Conservation (phyloP, 2,329 filamentous ascomycete genomes). For the Metarhizium album region DNA sequence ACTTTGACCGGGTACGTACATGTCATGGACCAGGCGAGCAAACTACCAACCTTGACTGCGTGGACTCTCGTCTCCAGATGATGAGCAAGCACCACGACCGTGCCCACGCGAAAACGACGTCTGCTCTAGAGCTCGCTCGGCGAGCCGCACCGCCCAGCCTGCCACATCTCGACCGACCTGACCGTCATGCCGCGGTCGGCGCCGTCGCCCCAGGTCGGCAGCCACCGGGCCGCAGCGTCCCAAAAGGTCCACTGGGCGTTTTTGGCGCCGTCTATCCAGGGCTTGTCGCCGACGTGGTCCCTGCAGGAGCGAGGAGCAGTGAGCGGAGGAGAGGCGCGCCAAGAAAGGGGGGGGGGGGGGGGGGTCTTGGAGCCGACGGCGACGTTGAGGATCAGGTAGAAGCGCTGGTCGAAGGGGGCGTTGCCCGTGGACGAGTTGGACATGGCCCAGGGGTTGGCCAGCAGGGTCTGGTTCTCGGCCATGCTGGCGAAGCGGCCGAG, state of each 20-base stretch:
- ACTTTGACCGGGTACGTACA: too few species aligned
- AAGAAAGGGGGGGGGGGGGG: not conserved
- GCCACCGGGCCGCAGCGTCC: slow-evolving; percentile 28
- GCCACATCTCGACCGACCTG: slow-evolving; percentile 37
- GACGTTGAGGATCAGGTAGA: slow-evolving; percentile 41
- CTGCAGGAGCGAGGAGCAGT: slow-evolving; percentile 11
- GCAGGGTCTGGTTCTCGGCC: slow-evolving; percentile 29
- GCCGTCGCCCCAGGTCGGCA: slow-evolving; percentile 35
- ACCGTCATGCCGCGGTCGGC: slow-evolving; percentile 34
- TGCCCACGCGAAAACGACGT: too few species aligned
- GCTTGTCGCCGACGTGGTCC: slow-evolving; percentile 32
- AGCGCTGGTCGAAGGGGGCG: slow-evolving; percentile 40
- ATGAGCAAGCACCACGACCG: too few species aligned
- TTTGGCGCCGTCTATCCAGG: slow-evolving; percentile 32
- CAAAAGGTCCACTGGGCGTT: slow-evolving; percentile 32
- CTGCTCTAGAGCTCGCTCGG: not conserved
- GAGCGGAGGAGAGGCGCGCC: not conserved
- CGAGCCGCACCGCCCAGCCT: slow-evolving; percentile 15
- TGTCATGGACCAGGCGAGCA: too few species aligned
- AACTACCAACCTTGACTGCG: too few species aligned
- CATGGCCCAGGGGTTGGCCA: slow-evolving; percentile 33
- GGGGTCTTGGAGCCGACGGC: slow-evolving; percentile 33
- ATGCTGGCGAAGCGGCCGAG: slow-evolving; percentile 30
- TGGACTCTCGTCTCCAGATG: too few species aligned
- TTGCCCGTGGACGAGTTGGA: slow-evolving; percentile 26